phyloP scores from a whole-genome alignment of 176 grass and related monocot species.

The Lolium perenne region DNA sequence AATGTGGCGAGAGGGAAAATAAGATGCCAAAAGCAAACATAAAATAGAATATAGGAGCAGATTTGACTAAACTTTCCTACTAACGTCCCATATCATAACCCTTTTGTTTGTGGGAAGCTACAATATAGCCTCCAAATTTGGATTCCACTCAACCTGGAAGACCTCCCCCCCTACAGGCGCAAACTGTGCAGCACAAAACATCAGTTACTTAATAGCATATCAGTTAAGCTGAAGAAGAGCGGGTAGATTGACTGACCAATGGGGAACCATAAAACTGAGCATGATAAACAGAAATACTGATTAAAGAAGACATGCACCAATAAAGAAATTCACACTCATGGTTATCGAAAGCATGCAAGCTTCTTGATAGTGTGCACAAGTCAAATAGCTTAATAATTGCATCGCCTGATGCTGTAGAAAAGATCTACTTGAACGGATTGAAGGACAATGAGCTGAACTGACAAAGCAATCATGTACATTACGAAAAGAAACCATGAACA shows the following conservation, averaged over 20 bases:
- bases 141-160: conserved; percentile 94
- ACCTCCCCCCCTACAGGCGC: conserved; percentile 63
- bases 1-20: background rate
- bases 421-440: conserved; percentile 61
- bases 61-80: too few relatives aligned
- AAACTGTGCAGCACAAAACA: conserved; percentile 39
- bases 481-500: too few relatives aligned
- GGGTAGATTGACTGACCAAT: background rate
- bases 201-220: background rate
- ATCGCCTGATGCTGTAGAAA: conserved; percentile 86
- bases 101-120: too few relatives aligned
- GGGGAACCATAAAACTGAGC: background rate
- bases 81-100: too few relatives aligned
- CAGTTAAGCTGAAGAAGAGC: conserved; percentile 10
- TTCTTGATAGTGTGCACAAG: conserved; percentile 68
- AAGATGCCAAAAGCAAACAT: background rate
- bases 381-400: conserved; percentile 85
- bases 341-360: background rate
- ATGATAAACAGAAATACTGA: background rate
- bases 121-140: conserved; percentile 62
- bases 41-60: background rate
- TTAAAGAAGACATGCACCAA: background rate
- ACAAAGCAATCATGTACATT: too few relatives aligned
- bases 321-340: conserved; percentile 60
- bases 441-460: too few relatives aligned